Evolutionary conservation across 2,329 filamentous ascomycete genomes (phyloP).

Genomic region (Cadophora sp.): DNA sequence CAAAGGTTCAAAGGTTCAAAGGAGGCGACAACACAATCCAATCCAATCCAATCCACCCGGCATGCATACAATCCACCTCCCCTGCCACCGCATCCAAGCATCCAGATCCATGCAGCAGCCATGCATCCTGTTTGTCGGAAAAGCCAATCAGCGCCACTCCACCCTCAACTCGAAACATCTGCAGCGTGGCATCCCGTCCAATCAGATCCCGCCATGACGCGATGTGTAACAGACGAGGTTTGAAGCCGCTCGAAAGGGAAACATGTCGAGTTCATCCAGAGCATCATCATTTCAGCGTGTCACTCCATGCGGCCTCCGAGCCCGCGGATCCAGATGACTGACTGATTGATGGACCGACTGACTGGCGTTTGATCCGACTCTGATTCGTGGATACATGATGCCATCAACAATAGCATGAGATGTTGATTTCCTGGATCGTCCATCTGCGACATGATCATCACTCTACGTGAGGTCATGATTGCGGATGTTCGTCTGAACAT

Average conservation of each 20-base stretch:
- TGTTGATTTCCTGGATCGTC: conserved; percentile 11
- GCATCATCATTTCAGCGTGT: conserved; percentile 5
- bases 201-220: conserved; percentile 12
- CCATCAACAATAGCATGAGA: not conserved
- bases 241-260: conserved; percentile 24
- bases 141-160: conserved; percentile 15
- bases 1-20: too few species aligned
- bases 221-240: conserved; percentile 30
- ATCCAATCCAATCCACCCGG: not conserved
- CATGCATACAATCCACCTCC: not conserved
- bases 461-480: conserved; percentile 23
- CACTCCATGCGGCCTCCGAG: not conserved
- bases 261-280: conserved; percentile 20
- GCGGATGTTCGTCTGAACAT: conserved; percentile 29
- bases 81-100: too few species aligned
- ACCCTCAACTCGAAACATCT: conserved; percentile 31
- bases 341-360: not conserved
- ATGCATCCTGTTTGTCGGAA: conserved; percentile 13
- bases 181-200: conserved; percentile 16
- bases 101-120: not conserved
- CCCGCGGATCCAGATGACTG: conserved; percentile 4
- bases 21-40: conserved; percentile 12
- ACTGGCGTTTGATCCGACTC: not conserved
- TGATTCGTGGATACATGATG: conserved; percentile 8
- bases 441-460: conserved; percentile 28